phyloP scores from a whole-genome alignment of 2,329 filamentous ascomycete species.

The Aspergillus ustus region DNA sequence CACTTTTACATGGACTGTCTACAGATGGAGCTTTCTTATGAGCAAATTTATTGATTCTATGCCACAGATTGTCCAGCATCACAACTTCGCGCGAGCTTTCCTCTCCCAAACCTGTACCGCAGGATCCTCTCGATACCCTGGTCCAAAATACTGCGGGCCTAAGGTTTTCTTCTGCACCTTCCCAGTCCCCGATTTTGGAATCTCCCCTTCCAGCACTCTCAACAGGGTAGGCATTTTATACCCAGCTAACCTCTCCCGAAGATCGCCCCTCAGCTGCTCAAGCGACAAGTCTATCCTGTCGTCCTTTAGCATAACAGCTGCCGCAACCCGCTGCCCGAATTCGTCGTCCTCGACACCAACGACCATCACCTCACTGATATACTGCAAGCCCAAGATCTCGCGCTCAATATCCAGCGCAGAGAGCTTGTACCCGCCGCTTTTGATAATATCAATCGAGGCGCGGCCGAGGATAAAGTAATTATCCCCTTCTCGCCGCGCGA shows the following conservation, averaged over 20 bases:
- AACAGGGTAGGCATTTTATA: conserved; percentile 95
- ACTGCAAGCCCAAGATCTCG: conserved; percentile 54
- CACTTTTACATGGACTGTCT: no score
- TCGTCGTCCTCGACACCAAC: conserved; percentile 58
- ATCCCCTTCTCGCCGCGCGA: conserved; percentile 40
- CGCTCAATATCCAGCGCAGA: conserved; percentile 59
- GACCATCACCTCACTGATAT: conserved; percentile 57
- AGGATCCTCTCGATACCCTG: conserved; percentile 29
- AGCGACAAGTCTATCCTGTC: conserved; percentile 34
- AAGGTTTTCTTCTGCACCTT: conserved; percentile 61
- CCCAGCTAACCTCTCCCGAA: conserved; percentile 62
- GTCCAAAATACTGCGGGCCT: conserved; percentile 40
- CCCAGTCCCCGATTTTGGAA: conserved; percentile 72
- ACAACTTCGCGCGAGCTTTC: not conserved
- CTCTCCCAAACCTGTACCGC: conserved; percentile 31
- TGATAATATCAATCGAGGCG: conserved; percentile 59
- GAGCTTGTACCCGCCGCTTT: conserved; percentile 60
- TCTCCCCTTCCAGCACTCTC: conserved; percentile 68
- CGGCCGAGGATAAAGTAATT: conserved; percentile 58
- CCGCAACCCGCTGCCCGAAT: conserved; percentile 59
- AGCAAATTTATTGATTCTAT: not conserved
- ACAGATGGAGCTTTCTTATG: no score
- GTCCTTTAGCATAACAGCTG: conserved; percentile 46
- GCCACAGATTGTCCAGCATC: not conserved
- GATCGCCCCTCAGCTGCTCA: conserved; percentile 37